phyloP scores from a whole-genome alignment of 23 red algal genomes.

The Gracilariopsis chorda region DNA sequence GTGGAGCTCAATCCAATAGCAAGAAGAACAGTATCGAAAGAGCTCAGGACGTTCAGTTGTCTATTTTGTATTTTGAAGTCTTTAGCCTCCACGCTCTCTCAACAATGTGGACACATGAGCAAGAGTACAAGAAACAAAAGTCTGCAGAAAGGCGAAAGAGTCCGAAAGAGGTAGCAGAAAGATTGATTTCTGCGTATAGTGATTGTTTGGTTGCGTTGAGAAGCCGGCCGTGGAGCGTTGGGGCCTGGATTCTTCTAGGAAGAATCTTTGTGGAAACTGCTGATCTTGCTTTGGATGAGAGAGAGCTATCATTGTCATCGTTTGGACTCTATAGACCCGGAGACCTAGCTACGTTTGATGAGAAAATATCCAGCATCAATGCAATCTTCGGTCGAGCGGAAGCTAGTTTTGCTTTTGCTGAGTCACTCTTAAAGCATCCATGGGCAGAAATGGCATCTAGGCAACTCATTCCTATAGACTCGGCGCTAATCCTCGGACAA shows the following conservation, averaged over 20 bases:
- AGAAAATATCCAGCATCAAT: constrained; percentile 20
- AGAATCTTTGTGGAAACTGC: constrained; percentile 60
- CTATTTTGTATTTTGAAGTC: constrained; percentile 52
- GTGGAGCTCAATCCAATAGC: background rate
- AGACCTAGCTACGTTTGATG: constrained; percentile 43
- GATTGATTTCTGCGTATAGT: constrained; percentile 27
- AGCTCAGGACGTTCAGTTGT: constrained; percentile 18
- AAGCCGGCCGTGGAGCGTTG: constrained; percentile 62
- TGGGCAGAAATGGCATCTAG: constrained; percentile 38
- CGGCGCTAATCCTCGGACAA: constrained; percentile 10
- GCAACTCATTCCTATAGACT: background rate
- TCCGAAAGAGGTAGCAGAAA: constrained; percentile 52
- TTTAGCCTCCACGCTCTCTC: constrained; percentile 37
- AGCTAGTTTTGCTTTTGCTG: constrained; percentile 62
- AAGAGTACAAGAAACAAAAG: constrained; percentile 72
- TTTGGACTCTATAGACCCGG: constrained; percentile 46
- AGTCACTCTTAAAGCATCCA: constrained; percentile 21
- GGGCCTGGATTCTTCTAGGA: constrained; percentile 62
- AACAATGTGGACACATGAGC: constrained; percentile 34
- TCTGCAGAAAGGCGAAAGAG: constrained; percentile 42
- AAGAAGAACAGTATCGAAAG: background rate
- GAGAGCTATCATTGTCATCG: constrained; percentile 39
- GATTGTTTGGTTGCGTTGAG: constrained; percentile 59
- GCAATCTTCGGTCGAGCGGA: constrained; percentile 43
- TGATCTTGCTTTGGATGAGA: constrained; percentile 66